Conservation (phyloP, 2,329 filamentous ascomycete genomes). For the Xylariaceae sp. region DNA sequence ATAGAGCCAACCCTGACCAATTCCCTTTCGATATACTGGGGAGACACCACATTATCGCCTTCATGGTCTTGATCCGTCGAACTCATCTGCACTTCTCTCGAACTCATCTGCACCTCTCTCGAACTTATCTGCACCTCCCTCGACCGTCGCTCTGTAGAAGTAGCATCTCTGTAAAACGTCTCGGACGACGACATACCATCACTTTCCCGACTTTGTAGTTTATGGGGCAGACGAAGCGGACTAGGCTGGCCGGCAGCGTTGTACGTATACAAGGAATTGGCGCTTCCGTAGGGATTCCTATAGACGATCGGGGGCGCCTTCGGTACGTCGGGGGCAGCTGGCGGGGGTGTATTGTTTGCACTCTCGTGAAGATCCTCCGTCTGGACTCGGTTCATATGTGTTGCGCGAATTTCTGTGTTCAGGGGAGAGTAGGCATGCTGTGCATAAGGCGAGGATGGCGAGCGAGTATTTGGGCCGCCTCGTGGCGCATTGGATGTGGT, state of each 20-base stretch:
- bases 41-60: slow-evolving; percentile 24
- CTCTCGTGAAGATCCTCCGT: slow-evolving; percentile 39
- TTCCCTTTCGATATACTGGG: slow-evolving; percentile 19
- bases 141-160: slow-evolving; percentile 22
- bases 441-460: slow-evolving; percentile 51
- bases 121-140: slow-evolving; percentile 30
- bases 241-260: slow-evolving; percentile 30
- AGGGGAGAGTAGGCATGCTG: slow-evolving; percentile 40
- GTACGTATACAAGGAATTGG: slow-evolving; percentile 32
- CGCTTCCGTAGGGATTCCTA: slow-evolving; percentile 43
- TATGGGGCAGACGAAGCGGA: slow-evolving; percentile 26
- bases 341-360: slow-evolving; percentile 35
- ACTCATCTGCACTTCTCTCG: slow-evolving; percentile 29
- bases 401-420: slow-evolving; percentile 39
- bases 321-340: slow-evolving; percentile 57
- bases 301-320: slow-evolving; percentile 55
- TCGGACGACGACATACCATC: slow-evolving; percentile 33
- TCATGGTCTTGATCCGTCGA: slow-evolving; percentile 30
- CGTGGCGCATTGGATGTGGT: slow-evolving; percentile 45
- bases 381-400: slow-evolving; percentile 39
- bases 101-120: slow-evolving; percentile 8
- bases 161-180: slow-evolving; percentile 31
- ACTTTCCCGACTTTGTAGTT: slow-evolving; percentile 23
- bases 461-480: slow-evolving; percentile 53
- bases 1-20: slow-evolving; percentile 23